Percentiles rank a stretch among this genome's conserved stretches.
Evolutionary conservation across 2,329 filamentous ascomycete genomes (phyloP).

Genomic region (Diaporthe sp.): DNA sequence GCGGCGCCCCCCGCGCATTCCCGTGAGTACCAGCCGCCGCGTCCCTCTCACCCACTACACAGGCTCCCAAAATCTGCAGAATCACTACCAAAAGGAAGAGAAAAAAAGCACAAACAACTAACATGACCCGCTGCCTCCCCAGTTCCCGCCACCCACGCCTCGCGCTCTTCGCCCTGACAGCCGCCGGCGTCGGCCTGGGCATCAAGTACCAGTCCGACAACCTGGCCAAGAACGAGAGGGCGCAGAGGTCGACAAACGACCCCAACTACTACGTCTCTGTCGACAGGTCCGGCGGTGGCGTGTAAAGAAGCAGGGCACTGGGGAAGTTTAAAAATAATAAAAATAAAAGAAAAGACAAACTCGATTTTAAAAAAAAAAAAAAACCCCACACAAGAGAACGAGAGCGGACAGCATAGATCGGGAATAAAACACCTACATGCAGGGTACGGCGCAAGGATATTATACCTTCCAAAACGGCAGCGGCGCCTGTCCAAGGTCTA

Average conservation of each 20-base stretch:
- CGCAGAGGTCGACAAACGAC: constrained; percentile 54
- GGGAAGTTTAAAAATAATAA: neutral
- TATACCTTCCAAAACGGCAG: neutral
- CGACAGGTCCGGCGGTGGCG: constrained; percentile 64
- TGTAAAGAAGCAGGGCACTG: constrained; percentile 46
- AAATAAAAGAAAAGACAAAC: neutral
- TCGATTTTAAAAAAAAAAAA: too few species aligned
- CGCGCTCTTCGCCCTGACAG: constrained; percentile 52
- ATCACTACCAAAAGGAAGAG: neutral
- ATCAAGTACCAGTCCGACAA: constrained; percentile 55
- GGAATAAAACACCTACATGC: neutral
- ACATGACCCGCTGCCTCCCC: constrained; percentile 1
- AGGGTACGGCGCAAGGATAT: constrained; percentile 7
- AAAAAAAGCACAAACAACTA: neutral
- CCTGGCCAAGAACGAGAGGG: constrained; percentile 58
- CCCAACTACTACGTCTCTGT: constrained; percentile 64
- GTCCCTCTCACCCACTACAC: too few species aligned
- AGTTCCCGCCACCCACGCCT: constrained; percentile 57
- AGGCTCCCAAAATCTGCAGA: neutral
- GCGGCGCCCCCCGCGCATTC: constrained; percentile 39
- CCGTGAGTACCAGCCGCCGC: constrained; percentile 37
- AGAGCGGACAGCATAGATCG: neutral
- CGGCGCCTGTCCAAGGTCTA: neutral
- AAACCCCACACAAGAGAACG: too few species aligned
- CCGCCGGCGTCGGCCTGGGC: constrained; percentile 47